These are phyloP conservation scores for Houttuynia cordata DNA, from an alignment of 164 flowering plant genomes.

Conservation along the genomic window DNA sequence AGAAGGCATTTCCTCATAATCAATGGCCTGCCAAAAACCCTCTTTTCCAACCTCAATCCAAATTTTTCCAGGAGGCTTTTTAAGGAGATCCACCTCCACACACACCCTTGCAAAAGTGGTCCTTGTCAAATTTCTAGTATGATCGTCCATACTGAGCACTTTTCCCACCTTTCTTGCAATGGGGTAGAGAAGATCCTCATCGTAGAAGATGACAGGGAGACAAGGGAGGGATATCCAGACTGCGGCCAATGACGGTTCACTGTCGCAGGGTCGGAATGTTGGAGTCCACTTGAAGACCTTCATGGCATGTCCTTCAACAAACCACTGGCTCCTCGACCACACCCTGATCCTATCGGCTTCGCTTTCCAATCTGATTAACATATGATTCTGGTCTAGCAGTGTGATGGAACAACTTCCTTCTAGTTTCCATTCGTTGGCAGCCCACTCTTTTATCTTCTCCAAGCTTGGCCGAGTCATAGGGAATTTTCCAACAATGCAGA, in stretches of 20 bases:
- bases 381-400: too few relatives aligned
- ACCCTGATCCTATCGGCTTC: too few relatives aligned
- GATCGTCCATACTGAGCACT: not conserved
- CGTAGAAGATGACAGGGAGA: not conserved
- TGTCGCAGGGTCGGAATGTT: not conserved
- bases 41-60: conserved; percentile 2
- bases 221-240: conserved; percentile 1
- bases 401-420: not conserved
- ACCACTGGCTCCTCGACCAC: too few relatives aligned
- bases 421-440: not conserved
- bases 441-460: not conserved
- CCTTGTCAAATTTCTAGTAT: not conserved
- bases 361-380: too few relatives aligned
- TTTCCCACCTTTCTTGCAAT: not conserved
- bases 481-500: conserved; percentile 1
- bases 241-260: not conserved
- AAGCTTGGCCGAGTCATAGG: not conserved
- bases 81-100: conserved; percentile 4
- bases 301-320: not conserved
- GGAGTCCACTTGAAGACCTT: conserved; percentile 2
- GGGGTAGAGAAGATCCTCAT: not conserved
- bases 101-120: not conserved
- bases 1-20: not conserved
- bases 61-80: not conserved
- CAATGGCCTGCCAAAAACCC: conserved; percentile 1